phyloP scores from a whole-genome alignment of 2,329 filamentous ascomycete species.

The Verticillium albo-atrum region DNA sequence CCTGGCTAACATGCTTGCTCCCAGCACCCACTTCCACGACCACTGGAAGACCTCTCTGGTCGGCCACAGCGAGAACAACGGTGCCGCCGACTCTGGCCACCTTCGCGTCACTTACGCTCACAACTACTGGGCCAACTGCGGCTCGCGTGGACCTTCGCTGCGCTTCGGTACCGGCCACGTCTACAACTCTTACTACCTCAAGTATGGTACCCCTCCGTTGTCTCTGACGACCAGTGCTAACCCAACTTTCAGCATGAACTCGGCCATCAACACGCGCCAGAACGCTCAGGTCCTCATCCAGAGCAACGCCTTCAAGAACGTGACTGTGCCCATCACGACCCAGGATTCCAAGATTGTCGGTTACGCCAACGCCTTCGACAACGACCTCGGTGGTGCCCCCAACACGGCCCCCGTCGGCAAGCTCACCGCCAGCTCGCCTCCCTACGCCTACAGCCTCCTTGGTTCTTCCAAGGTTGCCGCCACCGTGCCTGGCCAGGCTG shows the following conservation, averaged over 20 bases:
- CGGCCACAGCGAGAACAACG: conserved; percentile 57
- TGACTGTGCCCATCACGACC: conserved; percentile 27
- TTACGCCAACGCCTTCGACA: conserved; percentile 27
- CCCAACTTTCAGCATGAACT: conserved; percentile 21
- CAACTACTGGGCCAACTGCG: conserved; percentile 57
- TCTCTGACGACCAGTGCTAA: not conserved
- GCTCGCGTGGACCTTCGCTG: conserved; percentile 54
- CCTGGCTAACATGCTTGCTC: not conserved
- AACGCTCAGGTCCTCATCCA: conserved; percentile 50
- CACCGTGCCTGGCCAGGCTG: not conserved
- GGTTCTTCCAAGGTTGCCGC: conserved; percentile 40
- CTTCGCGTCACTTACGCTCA: conserved; percentile 56
- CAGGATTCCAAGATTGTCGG: conserved; percentile 35
- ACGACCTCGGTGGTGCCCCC: conserved; percentile 40
- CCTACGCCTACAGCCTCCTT: conserved; percentile 40
- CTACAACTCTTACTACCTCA: conserved; percentile 37
- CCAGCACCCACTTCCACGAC: conserved; percentile 32
- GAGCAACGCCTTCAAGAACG: conserved; percentile 31
- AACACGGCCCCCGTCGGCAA: conserved; percentile 39
- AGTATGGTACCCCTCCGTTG: conserved; percentile 6
- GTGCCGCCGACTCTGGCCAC: conserved; percentile 51
- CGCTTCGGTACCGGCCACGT: conserved; percentile 59
- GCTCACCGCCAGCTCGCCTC: conserved; percentile 48
- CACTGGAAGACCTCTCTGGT: conserved; percentile 60
- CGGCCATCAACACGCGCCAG: conserved; percentile 49